These are phyloP conservation scores for Candida rishiriensis DNA, from an alignment of 805 yeast species.

Conservation along the genomic window DNA sequence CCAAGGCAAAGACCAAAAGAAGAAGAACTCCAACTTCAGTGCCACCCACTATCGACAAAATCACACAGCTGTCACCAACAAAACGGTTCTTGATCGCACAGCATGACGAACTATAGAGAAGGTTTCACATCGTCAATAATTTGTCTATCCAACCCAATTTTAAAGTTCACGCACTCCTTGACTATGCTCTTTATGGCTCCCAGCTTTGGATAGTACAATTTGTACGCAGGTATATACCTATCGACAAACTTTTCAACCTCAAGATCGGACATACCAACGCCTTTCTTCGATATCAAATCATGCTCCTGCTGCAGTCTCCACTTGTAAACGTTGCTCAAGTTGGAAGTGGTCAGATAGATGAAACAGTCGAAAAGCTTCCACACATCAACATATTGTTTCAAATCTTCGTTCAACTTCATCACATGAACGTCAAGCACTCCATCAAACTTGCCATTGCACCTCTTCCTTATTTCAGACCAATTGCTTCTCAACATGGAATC, in stretches of 20 bases:
- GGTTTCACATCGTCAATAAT: conserved; percentile 1
- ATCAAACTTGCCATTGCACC: conserved; percentile 16
- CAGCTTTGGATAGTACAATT: conserved; percentile 48
- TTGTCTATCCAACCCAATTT: conserved; percentile 16
- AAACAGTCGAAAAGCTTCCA: conserved; percentile 61
- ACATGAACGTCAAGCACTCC: conserved; percentile 16
- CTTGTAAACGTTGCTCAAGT: conserved; percentile 56
- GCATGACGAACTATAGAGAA: not conserved
- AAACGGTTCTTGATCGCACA: not conserved
- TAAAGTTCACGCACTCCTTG: conserved; percentile 7
- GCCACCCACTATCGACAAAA: too few species aligned
- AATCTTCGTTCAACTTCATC: conserved; percentile 45
- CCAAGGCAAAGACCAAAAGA: not conserved
- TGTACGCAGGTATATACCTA: conserved; percentile 84
- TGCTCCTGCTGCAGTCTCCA: conserved; percentile 85
- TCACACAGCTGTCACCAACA: not conserved
- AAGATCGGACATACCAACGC: conserved; percentile 76
- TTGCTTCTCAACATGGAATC: conserved; percentile 23
- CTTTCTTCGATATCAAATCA: conserved; percentile 45
- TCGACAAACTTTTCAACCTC: conserved; percentile 68
- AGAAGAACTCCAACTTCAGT: not conserved
- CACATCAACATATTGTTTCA: conserved; percentile 45
- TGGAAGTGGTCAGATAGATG: conserved; percentile 56
- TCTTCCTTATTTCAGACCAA: conserved; percentile 23
- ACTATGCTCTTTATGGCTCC: conserved; percentile 3